Evolutionary conservation across 306 rosid genomes (phyloP).

Genomic region (Cucurbita maxima): DNA sequence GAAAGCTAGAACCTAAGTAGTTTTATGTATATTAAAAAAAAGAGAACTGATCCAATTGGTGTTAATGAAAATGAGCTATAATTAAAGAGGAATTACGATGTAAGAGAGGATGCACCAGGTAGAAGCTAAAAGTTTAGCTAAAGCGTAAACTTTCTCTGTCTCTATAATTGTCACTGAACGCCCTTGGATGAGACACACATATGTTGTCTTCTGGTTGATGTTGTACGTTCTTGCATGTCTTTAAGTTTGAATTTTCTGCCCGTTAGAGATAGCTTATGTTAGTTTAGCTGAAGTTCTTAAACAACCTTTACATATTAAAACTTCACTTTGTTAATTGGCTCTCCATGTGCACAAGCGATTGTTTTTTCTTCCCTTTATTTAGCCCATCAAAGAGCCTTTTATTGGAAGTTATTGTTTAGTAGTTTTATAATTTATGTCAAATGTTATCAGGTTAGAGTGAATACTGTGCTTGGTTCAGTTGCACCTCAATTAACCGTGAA

Average conservation of each 20-base stretch:
- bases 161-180: neutral
- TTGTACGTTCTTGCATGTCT: neutral
- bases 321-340: neutral
- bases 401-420: neutral
- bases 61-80: neutral
- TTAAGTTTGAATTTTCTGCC: neutral
- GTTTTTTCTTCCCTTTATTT: neutral
- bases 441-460: slow-evolving; percentile 64
- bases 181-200: neutral
- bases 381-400: neutral
- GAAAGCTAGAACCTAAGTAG: neutral
- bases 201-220: neutral
- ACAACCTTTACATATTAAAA: neutral
- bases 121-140: neutral
- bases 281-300: neutral
- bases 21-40: neutral
- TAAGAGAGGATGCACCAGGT: neutral
- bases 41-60: neutral
- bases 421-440: neutral
- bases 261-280: neutral
- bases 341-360: neutral
- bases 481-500: slow-evolving; percentile 80
- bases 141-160: neutral
- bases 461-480: slow-evolving; percentile 79
- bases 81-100: neutral